Base-by-base conservation (phyloP, 176 grass and related monocot genomes). In the Bothriochloa decipiens region DNA sequence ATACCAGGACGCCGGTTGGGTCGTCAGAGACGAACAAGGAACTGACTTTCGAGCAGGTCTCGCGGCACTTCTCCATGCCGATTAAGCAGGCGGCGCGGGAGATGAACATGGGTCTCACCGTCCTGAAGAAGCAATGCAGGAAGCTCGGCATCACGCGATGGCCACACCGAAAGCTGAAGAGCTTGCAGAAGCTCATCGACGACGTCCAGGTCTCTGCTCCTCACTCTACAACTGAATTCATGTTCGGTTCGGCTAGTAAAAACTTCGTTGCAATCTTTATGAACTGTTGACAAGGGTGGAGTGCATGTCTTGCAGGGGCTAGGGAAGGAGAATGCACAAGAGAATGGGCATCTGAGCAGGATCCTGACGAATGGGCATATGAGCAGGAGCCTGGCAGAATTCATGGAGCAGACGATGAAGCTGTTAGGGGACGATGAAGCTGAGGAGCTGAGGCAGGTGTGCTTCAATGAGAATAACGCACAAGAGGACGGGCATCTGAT, bases 111-210 rank as follows among this genome's bases (percentile, higher is more conserved):
- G 92, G 89, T 7, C 28, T 91, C 25, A 94, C 89, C 2, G 0
- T 68, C 57, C 74, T 94, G 4, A 94, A 94, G 89, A 89, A 67
- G 70, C 42, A 52, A 23, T 94, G 86, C 82, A 70, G 89, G 53
- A 77, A 84, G 17, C 65, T 94, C 7, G 89, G 81, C 66, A 89
- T 94, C 26, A 35, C 87, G 1, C 55, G 84, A 22, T 94, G 92
- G 89, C 87, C 92, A 17, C 81, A 89, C 35, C 72, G 92, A 42
- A 89, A 91, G 89, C 50, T 94, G 77, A 89, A 89, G 68, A 91
- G 87, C 58, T 42, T 91, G 62, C 62, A 94, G 50, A 71, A 62
- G 4, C 81, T 94, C 13, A 89, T 94, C 32, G 16, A 37, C 66
- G 9, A 36, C 1, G 66, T 68, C 15, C 66, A 68, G 33, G 33